Conservation (phyloP, 352 stramenopile species). For the Globisporangium abappressorium region DNA sequence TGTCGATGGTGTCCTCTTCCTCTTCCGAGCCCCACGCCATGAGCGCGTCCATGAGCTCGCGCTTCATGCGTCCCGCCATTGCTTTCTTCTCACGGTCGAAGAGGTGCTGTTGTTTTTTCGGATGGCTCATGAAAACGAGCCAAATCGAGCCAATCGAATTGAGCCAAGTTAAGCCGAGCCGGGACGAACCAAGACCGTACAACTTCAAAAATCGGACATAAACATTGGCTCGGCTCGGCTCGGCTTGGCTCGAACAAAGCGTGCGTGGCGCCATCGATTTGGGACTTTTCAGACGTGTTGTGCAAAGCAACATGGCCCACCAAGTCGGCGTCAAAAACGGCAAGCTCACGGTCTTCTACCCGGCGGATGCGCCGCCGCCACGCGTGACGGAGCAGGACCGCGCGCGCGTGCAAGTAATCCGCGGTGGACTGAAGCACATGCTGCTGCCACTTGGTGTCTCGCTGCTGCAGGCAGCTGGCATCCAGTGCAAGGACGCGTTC, state of each 20-base stretch:
- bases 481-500: constrained; percentile 44
- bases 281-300: neutral
- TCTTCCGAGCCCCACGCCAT: neutral
- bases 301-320: constrained; percentile 17
- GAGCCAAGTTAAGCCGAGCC: neutral
- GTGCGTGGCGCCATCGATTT: neutral
- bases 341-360: constrained; percentile 47
- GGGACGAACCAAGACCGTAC: neutral
- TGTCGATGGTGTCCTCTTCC: neutral
- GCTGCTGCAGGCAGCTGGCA: constrained; percentile 33
- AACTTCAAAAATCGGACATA: neutral
- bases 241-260: neutral
- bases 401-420: constrained; percentile 32
- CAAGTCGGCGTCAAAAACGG: constrained; percentile 63
- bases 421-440: constrained; percentile 35
- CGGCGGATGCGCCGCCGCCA: constrained; percentile 9
- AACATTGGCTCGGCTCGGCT: neutral
- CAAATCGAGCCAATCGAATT: neutral
- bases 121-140: neutral
- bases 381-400: constrained; percentile 14
- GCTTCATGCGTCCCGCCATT: neutral
- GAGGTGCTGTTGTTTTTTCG: neutral
- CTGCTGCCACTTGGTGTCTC: constrained; percentile 49
- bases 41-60: constrained; percentile 13
- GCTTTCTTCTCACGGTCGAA: neutral